A percentile compares a stretch with the other conserved stretches of the same genome.
These are phyloP conservation scores for Metschnikowia arizonensis DNA, from an alignment of 805 yeast genomes.

Conservation along the genomic window DNA sequence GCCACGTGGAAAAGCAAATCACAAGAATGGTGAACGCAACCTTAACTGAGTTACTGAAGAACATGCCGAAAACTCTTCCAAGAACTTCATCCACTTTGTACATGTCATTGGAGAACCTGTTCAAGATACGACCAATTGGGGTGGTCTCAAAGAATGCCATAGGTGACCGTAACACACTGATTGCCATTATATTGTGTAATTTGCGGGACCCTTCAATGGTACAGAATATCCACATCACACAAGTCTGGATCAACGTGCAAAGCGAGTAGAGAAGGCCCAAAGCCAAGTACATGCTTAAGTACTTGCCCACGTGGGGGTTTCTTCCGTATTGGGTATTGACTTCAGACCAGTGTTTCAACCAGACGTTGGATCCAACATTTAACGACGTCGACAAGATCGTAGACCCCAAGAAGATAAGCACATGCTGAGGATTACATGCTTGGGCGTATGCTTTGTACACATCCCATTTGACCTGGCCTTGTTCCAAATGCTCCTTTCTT, in stretches of 20 bases:
- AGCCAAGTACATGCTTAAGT: slow-evolving; percentile 69
- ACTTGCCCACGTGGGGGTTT: slow-evolving; percentile 70
- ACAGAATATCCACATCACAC: slow-evolving; percentile 74
- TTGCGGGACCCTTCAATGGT: slow-evolving; percentile 76
- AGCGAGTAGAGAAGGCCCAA: slow-evolving; percentile 68
- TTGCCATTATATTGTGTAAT: slow-evolving; percentile 73
- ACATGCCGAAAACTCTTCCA: slow-evolving; percentile 68
- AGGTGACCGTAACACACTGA: slow-evolving; percentile 74
- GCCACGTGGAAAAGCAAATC: slow-evolving; percentile 85
- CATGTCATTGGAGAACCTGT: slow-evolving; percentile 87
- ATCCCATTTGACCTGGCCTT: slow-evolving; percentile 88
- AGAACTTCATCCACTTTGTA: slow-evolving; percentile 80
- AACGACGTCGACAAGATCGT: slow-evolving; percentile 56
- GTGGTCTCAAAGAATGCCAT: slow-evolving; percentile 96
- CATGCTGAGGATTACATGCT: slow-evolving; percentile 76
- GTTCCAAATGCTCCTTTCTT: slow-evolving; percentile 77
- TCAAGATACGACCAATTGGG: slow-evolving; percentile 87
- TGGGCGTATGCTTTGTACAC: slow-evolving; percentile 79
- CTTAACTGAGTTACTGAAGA: slow-evolving; percentile 55
- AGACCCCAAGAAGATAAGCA: slow-evolving; percentile 50
- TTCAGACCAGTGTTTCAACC: slow-evolving; percentile 98
- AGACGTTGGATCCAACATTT: slow-evolving; percentile 69
- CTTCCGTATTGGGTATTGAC: slow-evolving; percentile 63
- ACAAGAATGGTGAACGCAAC: slow-evolving; percentile 76
- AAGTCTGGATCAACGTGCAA: slow-evolving; percentile 58